Evolutionary conservation across 768 basidiomycete genomes (phyloP), one percentile per base, ranked within the genome.

Genomic region (Mycena galericulata): DNA sequence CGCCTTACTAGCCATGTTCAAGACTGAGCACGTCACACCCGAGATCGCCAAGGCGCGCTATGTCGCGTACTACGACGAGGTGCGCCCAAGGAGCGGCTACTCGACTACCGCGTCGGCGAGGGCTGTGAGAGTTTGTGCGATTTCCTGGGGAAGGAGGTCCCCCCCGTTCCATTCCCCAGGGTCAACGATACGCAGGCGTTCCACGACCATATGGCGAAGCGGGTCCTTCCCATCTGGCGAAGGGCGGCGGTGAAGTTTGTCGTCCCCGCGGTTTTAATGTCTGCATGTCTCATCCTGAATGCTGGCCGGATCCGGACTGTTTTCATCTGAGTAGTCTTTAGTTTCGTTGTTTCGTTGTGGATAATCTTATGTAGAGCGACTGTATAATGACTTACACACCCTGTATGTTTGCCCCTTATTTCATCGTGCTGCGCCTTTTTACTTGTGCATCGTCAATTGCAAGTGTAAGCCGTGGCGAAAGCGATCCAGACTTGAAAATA

Each of bases 21-120:
- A 45, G 12, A 54, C 61, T 2, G 49, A 51, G 30, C 12, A 56
- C 45, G 53, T 53, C 24, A 47, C 63, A 17, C 24, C 24, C 12
- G 64, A 65, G 55, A 36, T 40, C 29, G 64, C 55, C 32, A 51
- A 57, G 46, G 47, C 38, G 30, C 64, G 56, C 40, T 65, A 38
- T 22, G 11, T 22, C 20, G 56, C 54, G 22, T 41, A 61, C 47
- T 65, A 58, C 38, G 55, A 47, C 14, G 49, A 40, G 36, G 56
- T 65, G 38, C 64, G 64, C 64, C 64, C 26, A 43, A n/a, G 36
- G 64, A 65, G 40, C 45, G 56, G 27, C 47, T 65, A 11, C 64
- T 65, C 46, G 56, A 65, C 29, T 65, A 65, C 30, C 64, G 56
- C 8, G 46, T 58, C 26, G 64, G 56, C 22, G 64, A 65, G 34